These are phyloP conservation scores for Tarenaya hassleriana DNA, from an alignment of 345 rosid genomes.

Conservation along the genomic window DNA sequence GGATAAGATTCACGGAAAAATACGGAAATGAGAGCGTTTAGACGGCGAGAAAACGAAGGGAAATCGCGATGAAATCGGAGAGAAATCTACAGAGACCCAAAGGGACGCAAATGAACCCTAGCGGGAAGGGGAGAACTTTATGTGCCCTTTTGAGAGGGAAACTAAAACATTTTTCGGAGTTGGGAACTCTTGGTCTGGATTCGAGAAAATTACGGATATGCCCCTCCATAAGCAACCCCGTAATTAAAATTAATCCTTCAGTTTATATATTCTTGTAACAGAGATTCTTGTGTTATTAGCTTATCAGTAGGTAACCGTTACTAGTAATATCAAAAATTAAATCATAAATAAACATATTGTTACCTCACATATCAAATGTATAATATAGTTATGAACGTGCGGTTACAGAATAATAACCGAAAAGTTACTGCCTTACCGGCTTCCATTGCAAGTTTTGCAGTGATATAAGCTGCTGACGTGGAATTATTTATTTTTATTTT, in stretches of 20 bases:
- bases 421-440: conserved; percentile 7
- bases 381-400: too few species aligned
- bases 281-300: too few species aligned
- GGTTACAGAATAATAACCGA: background rate
- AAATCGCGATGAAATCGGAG: conserved; percentile 2
- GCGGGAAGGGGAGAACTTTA: conserved; percentile 8
- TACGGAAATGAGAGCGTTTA: background rate
- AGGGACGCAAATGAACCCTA: conserved; percentile 8
- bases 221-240: background rate
- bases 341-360: too few species aligned
- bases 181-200: conserved; percentile 6
- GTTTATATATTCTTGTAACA: too few species aligned
- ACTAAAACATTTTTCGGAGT: conserved; percentile 12
- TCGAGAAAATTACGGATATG: conserved; percentile 3
- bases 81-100: conserved; percentile 6
- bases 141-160: conserved; percentile 23
- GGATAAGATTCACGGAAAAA: background rate
- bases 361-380: too few species aligned
- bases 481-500: background rate
- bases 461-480: conserved; percentile 5
- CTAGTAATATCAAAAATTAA: too few species aligned
- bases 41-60: background rate
- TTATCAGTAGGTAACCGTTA: too few species aligned
- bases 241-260: background rate
- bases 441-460: conserved; percentile 18